Base-by-base conservation (phyloP, 2,329 filamentous ascomycete species). In the Ophiocordyceps camponoti-rufipedis region DNA sequence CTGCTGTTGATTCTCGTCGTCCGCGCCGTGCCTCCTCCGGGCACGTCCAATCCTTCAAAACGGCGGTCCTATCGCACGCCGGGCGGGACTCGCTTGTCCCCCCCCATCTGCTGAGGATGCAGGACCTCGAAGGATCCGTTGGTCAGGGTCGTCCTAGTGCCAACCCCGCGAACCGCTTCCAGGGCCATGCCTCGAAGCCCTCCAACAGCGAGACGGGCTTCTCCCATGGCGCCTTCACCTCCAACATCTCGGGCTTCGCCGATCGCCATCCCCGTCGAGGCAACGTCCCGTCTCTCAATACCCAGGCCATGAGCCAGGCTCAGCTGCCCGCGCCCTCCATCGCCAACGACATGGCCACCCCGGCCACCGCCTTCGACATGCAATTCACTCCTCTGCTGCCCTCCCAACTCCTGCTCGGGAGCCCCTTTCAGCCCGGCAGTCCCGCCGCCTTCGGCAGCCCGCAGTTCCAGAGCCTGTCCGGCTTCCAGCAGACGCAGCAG, bases 341-440 rank as follows among this genome's bases (percentile, higher is more conserved):
- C 60, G 69, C 66, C 48, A 75, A 73, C 55, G 87, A 94, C 52
- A 78, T 94, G 76, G 72, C 82, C 53, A 89, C 84, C 23, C 88
- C 91, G 14, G 87, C 84, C 41, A 89, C 86, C 45, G 86, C 76
- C 41, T 94, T 87, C 59, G 91, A 96, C 59, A 95, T 96, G 89
- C 91, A 96, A 66, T 96, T 95, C 65, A 95, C 91, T 11, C 89
- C 91, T 52, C 74, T 98, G 52, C 77, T 98, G 35, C 91, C 91
- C 33, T 96, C 89, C 32, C 86, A 95, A 65, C 72, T 98, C 55
- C 78, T 98, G 28, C 81, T 96, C 44, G 91, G 91, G 43, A 95
- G 87, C 63, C 91, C 91, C 16, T 96, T 96, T 66, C 91, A 96
- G 66, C 87, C 91, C 13, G 91, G 88, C 40, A 94, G 85, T 5